These are phyloP conservation scores for Candida glucosophila DNA, from an alignment of 1,139 yeast species.

Conservation along the genomic window DNA sequence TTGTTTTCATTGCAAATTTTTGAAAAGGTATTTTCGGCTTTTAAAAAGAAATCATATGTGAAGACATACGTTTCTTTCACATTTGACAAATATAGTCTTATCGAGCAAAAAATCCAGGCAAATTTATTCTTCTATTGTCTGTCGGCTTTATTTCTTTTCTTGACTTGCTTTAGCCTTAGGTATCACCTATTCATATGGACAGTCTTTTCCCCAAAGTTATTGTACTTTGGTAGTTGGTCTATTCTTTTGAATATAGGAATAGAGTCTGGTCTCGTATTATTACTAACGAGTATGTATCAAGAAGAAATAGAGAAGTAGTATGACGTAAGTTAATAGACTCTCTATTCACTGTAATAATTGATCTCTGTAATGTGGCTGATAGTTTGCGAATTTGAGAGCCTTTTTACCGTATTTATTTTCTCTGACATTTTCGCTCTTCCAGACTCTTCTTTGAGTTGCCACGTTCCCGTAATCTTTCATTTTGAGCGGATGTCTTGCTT, in stretches of 20 bases:
- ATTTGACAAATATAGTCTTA: too few species aligned
- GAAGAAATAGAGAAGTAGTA: background rate
- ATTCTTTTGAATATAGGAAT: constrained; percentile 39
- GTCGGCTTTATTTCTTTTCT: constrained; percentile 50
- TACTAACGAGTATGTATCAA: constrained; percentile 2
- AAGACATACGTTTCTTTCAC: too few species aligned
- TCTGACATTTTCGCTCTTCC: constrained; percentile 64
- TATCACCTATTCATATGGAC: constrained; percentile 95
- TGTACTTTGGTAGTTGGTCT: constrained; percentile 77
- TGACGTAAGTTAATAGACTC: too few species aligned
- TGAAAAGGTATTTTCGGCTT: constrained; percentile 16
- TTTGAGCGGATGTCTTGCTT: constrained; percentile 61
- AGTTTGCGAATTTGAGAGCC: constrained; percentile 71
- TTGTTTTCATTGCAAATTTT: constrained; percentile 41
- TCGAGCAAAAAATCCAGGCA: too few species aligned
- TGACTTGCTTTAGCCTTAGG: constrained; percentile 66
- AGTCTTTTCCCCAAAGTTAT: constrained; percentile 86
- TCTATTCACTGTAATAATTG: constrained; percentile 82
- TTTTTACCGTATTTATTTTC: constrained; percentile 69
- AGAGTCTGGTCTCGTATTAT: constrained; percentile 21
- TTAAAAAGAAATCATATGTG: background rate
- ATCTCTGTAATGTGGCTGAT: constrained; percentile 89
- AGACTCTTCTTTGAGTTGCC: constrained; percentile 61
- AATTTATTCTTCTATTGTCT: constrained; percentile 52
- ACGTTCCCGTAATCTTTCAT: constrained; percentile 45